Percentiles rank a stretch among this genome's conserved stretches.
Evolutionary conservation across 768 basidiomycete genomes (phyloP).

Genomic region (Rhizopogon vesiculosus): DNA sequence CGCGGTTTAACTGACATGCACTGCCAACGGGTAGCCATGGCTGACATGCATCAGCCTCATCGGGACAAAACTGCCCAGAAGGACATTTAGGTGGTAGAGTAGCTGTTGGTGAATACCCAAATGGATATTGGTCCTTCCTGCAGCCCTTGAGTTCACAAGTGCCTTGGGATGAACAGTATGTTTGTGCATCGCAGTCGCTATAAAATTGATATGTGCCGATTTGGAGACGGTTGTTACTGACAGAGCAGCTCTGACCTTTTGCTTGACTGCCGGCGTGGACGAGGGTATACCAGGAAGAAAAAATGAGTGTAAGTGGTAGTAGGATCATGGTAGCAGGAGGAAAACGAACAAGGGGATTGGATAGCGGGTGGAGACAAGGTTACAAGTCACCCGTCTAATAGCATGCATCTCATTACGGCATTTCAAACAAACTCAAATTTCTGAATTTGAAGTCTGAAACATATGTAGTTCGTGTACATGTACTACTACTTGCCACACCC

Average conservation of each 20-base stretch:
- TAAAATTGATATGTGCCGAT: conserved; percentile 76
- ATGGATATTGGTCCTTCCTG: conserved; percentile 72
- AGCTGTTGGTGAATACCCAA: conserved; percentile 49
- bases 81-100: conserved; percentile 59
- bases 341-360: not conserved
- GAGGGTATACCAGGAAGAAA: conserved; percentile 36
- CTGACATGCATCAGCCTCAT: conserved; percentile 73
- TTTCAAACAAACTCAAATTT: too few species aligned
- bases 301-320: conserved; percentile 49
- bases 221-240: conserved; percentile 62
- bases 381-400: too few species aligned
- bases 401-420: too few species aligned
- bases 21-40: conserved; percentile 53
- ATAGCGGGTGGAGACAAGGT: not conserved
- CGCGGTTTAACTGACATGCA: conserved; percentile 81
- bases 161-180: conserved; percentile 55
- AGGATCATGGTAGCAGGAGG: conserved; percentile 15
- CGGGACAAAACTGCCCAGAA: conserved; percentile 71
- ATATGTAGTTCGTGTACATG: conserved; percentile 12
- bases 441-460: too few species aligned
- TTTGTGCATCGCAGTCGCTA: conserved; percentile 69
- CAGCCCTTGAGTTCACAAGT: conserved; percentile 64
- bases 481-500: conserved; percentile 63
- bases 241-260: conserved; percentile 45
- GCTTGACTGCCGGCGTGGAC: conserved; percentile 44